phyloP scores from a whole-genome alignment of 371 early-diverging fungal genomes.

The Neoconidiobolus thromboides region DNA sequence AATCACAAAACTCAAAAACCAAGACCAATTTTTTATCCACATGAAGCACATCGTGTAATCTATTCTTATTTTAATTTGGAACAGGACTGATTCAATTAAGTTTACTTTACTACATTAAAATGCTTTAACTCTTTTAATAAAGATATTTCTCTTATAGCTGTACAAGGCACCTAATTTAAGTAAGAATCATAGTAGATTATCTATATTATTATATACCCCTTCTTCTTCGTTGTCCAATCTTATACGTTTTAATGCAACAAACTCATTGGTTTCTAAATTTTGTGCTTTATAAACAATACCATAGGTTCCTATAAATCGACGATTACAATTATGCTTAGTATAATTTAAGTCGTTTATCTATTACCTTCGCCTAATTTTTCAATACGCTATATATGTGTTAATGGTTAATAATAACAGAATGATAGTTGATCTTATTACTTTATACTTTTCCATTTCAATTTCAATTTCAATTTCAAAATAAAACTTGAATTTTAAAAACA shows the following conservation, averaged over 20 bases:
- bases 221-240: slow-evolving; percentile 93
- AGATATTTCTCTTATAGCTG: slow-evolving; percentile 96
- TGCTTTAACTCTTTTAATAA: slow-evolving; percentile 88
- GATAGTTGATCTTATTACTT: slow-evolving; percentile 21
- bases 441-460: slow-evolving; percentile 50
- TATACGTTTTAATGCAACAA: slow-evolving; percentile 96
- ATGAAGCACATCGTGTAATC: slow-evolving; percentile 83
- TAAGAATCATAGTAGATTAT: not conserved
- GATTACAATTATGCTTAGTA: not conserved
- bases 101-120: slow-evolving; percentile 77
- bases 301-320: slow-evolving; percentile 47
- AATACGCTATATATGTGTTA: slow-evolving; percentile 46
- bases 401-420: not conserved
- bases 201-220: slow-evolving; percentile 29
- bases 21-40: slow-evolving; percentile 83
- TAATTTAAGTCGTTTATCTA: not conserved
- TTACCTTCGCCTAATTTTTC: slow-evolving; percentile 81
- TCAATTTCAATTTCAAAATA: not conserved
- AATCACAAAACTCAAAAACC: slow-evolving; percentile 90
- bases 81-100: not conserved
- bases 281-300: slow-evolving; percentile 96
- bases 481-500: too few relatives aligned
- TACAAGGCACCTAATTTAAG: slow-evolving; percentile 61
- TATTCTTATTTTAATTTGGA: slow-evolving; percentile 14
- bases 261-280: slow-evolving; percentile 74